Evolutionary conservation across 2,329 filamentous ascomycete genomes (phyloP), one percentile per base, ranked within the genome.

Genomic region (Corniculantispora saksenae): DNA sequence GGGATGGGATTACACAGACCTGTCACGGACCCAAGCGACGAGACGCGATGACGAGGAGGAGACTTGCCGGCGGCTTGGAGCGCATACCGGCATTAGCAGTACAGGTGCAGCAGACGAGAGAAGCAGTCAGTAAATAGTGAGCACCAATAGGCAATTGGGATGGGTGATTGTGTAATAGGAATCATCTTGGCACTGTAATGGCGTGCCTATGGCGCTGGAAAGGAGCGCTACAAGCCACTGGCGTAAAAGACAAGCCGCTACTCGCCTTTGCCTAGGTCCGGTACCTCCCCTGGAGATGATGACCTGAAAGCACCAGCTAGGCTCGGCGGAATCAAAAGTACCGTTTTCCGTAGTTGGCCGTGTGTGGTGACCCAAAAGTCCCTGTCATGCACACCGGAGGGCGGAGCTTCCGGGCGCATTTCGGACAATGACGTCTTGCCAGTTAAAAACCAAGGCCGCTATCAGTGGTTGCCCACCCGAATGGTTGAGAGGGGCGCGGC

Each of bases 401-500:
- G 38, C 38, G 38, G 38, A 43, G 25, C 55, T 32, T 35, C 55
- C 23, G 53, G 32, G 35, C 32, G 21, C 35, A 25, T 35, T 21
- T 56, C 48, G 48, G 48, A 25, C 29, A 32, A 59, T 59, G 56
- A 59, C 56, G 56, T 59, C 56, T 48, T 38, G n/a, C 5, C 29
- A 38, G n/a, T 21, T 15, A 12, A 55, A 32, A 56, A 56, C 53
- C 53, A 56, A 56, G 53, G 53, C 29, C 21, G 15, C 29, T 15
- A 15, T 43, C 32, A 15, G n/a, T 23, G n/a, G 13, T 54, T 10
- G 32, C 32, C 32, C 32, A 32, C 32, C 12, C 38, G 6, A 43
- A 43, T 6, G 12, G 27, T 15, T 12, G 19, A n/a, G 35, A n/a
- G 45, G 47, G 21, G 21, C n/a, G 53, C 21, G n/a, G 10, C 32